Base-by-base conservation (phyloP, 768 basidiomycete genomes). In the Lactarius hengduanensis region DNA sequence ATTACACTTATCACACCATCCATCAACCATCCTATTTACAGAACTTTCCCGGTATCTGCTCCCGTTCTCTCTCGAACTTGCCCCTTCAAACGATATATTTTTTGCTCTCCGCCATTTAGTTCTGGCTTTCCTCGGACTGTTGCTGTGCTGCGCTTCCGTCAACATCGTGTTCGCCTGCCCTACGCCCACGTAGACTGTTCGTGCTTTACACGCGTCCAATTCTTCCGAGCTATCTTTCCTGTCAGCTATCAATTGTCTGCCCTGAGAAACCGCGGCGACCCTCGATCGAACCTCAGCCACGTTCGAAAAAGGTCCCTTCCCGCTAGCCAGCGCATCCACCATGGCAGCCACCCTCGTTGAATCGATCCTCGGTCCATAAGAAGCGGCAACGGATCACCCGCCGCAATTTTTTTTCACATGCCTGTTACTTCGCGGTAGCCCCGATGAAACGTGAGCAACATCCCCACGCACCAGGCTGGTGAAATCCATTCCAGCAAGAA, bases 151-250 rank as follows among this genome's bases (percentile, higher is more conserved):
- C 53, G 38, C 20, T 41, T 22, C 34, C 61, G 64, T 41, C 53
- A 45, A 43, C 67, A 69, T 64, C 45, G 66, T 68, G 66, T 69
- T 65, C 50, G 40, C 68, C 58, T 58, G 65, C 53, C 67, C 66
- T 55, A n/a, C 55, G 61, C 67, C 56, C 77, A 78, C 77, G 77
- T 74, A 87, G 84, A 81, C 83, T 73, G 84, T 84, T 80, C 86
- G 86, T 81, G 81, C 76, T 66, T 74, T 86, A 65, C 81, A 87
- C 76, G 79, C 80, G n/a, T 79, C 83, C 53, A 80, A 79, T 16
- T 78, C 78, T 58, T 74, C 74, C 47, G 82, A 88, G 26, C 71
- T 85, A 84, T 72, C 73, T 85, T 45, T 87, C 9, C 63, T 47
- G 67, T n/a, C 62, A 76, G 9, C 63, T 50, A 68, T n/a, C 62